phyloP scores from a whole-genome alignment of 768 basidiomycete genomes.

The Hortiboletus campestris region DNA sequence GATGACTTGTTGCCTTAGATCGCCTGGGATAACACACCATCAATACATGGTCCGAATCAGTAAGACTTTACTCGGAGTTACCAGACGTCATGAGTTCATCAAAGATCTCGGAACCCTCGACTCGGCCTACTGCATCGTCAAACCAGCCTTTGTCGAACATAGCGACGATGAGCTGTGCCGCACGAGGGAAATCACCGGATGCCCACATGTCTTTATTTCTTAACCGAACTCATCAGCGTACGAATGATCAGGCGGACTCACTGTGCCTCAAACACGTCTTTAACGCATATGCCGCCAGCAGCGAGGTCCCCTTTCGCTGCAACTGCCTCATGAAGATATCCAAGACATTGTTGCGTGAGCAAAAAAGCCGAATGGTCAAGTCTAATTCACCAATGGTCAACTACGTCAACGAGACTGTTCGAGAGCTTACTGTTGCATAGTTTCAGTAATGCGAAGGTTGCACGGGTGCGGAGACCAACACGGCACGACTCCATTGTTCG shows the following conservation, averaged over 20 bases:
- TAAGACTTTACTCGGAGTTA: background rate
- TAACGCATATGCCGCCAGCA: constrained; percentile 11
- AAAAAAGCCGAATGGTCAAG: background rate
- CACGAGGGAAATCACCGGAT: background rate
- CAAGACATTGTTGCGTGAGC: background rate
- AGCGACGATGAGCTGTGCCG: background rate
- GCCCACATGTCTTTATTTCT: background rate
- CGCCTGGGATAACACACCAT: background rate
- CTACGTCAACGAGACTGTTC: background rate
- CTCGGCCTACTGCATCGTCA: constrained; percentile 9
- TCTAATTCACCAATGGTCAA: background rate
- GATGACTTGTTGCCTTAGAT: background rate
- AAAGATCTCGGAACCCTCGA: constrained; percentile 7
- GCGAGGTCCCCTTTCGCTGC: background rate
- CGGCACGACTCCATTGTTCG: background rate
- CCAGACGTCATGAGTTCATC: background rate
- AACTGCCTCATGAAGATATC: background rate
- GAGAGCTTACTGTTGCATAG: constrained; percentile 4
- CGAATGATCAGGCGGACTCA: background rate
- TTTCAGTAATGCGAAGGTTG: constrained; percentile 12
- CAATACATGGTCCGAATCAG: background rate
- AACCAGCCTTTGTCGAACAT: constrained; percentile 16
- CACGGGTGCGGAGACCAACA: background rate
- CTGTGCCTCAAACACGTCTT: background rate
- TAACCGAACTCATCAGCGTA: background rate